A percentile compares a stretch with the other conserved stretches of the same genome.
phyloP scores from a whole-genome alignment of 257 asterid species.

The Lycium ferocissimum region DNA sequence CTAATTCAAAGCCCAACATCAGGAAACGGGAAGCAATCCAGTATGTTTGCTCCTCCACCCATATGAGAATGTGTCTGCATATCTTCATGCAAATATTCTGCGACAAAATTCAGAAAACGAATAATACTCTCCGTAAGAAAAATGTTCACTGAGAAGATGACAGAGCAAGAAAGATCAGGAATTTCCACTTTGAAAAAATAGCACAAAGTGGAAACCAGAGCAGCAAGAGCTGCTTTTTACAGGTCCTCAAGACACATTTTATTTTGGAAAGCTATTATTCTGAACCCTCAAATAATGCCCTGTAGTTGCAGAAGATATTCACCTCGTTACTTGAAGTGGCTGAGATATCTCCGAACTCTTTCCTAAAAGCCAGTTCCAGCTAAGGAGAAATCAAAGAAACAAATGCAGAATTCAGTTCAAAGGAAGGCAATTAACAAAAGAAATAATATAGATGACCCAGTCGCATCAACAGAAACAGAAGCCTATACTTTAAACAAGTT shows the following conservation, averaged over 20 bases:
- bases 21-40: conserved; percentile 96
- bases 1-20: conserved; percentile 86
- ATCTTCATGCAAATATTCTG: conserved; percentile 71
- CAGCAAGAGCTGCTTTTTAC: conserved; percentile 10
- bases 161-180: not conserved
- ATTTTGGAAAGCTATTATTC: not conserved
- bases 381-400: conserved; percentile 42
- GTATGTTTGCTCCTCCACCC: conserved; percentile 98
- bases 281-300: not conserved
- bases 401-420: conserved; percentile 38
- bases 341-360: conserved; percentile 68
- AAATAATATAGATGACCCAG: conserved; percentile 12
- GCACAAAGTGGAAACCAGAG: not conserved
- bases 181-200: not conserved
- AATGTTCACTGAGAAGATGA: conserved; percentile 5
- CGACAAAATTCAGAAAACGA: conserved; percentile 26
- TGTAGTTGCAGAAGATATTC: conserved; percentile 32
- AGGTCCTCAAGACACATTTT: not conserved
- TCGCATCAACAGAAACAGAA: not conserved
- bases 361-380: conserved; percentile 90
- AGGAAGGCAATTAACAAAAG: conserved; percentile 27
- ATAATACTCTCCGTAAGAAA: not conserved
- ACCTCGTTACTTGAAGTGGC: conserved; percentile 81
- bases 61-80: conserved; percentile 77
- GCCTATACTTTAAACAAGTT: not conserved